These are phyloP conservation scores for Eucalyptus viminalis DNA, from an alignment of 345 rosid species.

Conservation along the genomic window DNA sequence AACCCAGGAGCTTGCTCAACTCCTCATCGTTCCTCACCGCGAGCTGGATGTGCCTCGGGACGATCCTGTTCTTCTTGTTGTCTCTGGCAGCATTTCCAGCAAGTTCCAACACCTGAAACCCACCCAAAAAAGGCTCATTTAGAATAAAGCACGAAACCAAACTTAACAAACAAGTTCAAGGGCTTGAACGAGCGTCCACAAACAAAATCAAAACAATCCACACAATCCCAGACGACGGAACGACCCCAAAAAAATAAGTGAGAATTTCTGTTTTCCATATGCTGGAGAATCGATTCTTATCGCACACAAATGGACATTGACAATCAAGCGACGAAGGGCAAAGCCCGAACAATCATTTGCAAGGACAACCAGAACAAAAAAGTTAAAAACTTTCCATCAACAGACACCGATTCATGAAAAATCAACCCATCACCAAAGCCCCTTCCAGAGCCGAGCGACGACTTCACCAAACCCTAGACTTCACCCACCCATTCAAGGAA, in stretches of 20 bases:
- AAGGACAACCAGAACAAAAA: not conserved
- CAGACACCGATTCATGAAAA: not conserved
- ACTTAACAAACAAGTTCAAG: not conserved
- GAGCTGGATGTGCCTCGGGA: conserved; percentile 65
- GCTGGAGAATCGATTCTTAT: not conserved
- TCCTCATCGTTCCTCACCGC: conserved; percentile 78
- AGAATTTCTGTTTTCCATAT: not conserved
- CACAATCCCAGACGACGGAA: not conserved
- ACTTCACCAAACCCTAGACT: not conserved
- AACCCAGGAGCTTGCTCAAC: conserved; percentile 57
- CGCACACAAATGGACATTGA: not conserved
- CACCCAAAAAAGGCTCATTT: not conserved
- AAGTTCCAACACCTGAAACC: conserved; percentile 45
- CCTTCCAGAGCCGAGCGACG: not conserved
- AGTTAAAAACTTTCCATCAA: not conserved
- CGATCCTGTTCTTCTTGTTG: conserved; percentile 63
- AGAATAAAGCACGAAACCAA: not conserved
- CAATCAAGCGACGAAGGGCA: not conserved
- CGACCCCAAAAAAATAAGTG: not conserved
- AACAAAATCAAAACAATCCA: not conserved
- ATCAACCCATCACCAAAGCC: not conserved
- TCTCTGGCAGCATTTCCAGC: conserved; percentile 82
- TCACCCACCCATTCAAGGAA: not conserved
- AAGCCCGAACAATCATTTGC: not conserved
- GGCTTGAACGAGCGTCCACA: not conserved